Evolutionary conservation across 495 filamentous ascomycete genomes (phyloP).

Genomic region (Aspergillus bertholletiae): DNA sequence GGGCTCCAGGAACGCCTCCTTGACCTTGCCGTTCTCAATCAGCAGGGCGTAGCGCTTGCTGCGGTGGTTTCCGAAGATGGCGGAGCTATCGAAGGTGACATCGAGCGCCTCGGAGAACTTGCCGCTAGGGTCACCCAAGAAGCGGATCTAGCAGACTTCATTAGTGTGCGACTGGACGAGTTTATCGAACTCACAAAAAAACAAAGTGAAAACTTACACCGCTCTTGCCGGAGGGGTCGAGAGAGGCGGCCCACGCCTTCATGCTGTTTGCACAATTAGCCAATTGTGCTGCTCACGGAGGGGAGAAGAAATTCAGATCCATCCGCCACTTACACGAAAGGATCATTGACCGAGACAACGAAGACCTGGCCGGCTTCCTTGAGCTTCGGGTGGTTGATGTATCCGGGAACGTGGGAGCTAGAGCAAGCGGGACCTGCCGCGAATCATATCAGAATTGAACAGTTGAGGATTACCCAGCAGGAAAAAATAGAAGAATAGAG

Average conservation of each 20-base stretch:
- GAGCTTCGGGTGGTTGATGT: constrained; percentile 68
- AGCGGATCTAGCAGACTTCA: constrained; percentile 59
- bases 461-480: not conserved
- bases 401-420: constrained; percentile 74
- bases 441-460: constrained; percentile 5
- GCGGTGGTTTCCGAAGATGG: constrained; percentile 81
- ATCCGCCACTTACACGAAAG: constrained; percentile 72
- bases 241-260: constrained; percentile 76
- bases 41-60: constrained; percentile 87
- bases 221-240: constrained; percentile 67
- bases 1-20: constrained; percentile 75
- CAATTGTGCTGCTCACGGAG: not conserved
- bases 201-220: no score
- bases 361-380: constrained; percentile 76
- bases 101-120: constrained; percentile 83
- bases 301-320: not conserved
- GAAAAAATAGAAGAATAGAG: not conserved
- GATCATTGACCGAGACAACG: constrained; percentile 90
- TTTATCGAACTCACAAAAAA: no score
- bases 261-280: constrained; percentile 48
- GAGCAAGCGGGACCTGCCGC: constrained; percentile 67
- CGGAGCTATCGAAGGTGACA: constrained; percentile 72
- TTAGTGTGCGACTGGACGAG: not conserved
- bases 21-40: constrained; percentile 75
- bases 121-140: constrained; percentile 83